Conservation (phyloP, 2,329 filamentous ascomycete species). For the Alternaria dauci region DNA sequence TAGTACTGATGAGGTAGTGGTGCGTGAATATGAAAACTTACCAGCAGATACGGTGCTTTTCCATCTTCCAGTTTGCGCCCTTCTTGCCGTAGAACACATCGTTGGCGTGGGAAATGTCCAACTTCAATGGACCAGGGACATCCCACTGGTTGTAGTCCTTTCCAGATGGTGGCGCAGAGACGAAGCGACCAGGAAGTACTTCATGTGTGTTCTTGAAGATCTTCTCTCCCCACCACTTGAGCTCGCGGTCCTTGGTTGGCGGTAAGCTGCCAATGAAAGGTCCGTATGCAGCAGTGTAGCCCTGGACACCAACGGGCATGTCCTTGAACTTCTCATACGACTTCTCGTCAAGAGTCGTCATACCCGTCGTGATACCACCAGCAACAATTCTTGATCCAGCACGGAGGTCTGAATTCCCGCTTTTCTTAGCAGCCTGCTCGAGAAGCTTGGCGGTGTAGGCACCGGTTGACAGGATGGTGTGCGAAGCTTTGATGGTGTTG, state of each 20-base stretch:
- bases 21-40: slow-evolving; percentile 41
- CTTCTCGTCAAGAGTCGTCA: slow-evolving; percentile 56
- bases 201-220: slow-evolving; percentile 48
- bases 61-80: slow-evolving; percentile 65
- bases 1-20: not conserved
- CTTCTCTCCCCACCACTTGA: slow-evolving; percentile 49
- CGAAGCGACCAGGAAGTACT: slow-evolving; percentile 57
- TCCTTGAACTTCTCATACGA: slow-evolving; percentile 37
- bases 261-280: slow-evolving; percentile 46
- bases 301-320: slow-evolving; percentile 49
- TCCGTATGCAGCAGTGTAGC: slow-evolving; percentile 40
- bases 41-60: slow-evolving; percentile 73
- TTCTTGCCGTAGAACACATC: slow-evolving; percentile 67
- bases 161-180: slow-evolving; percentile 66
- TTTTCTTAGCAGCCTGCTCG: slow-evolving; percentile 58
- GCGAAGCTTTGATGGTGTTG: slow-evolving; percentile 32
- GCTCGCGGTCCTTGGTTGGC: slow-evolving; percentile 44
- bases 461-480: slow-evolving; percentile 52
- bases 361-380: slow-evolving; percentile 62
- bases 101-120: slow-evolving; percentile 66
- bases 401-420: slow-evolving; percentile 61
- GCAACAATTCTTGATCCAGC: slow-evolving; percentile 64
- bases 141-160: slow-evolving; percentile 71
- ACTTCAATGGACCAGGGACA: slow-evolving; percentile 63
- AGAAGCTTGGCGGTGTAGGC: slow-evolving; percentile 55